Base-by-base conservation (phyloP, 75 land plant species). In the Selaginella moellendorffii region DNA sequence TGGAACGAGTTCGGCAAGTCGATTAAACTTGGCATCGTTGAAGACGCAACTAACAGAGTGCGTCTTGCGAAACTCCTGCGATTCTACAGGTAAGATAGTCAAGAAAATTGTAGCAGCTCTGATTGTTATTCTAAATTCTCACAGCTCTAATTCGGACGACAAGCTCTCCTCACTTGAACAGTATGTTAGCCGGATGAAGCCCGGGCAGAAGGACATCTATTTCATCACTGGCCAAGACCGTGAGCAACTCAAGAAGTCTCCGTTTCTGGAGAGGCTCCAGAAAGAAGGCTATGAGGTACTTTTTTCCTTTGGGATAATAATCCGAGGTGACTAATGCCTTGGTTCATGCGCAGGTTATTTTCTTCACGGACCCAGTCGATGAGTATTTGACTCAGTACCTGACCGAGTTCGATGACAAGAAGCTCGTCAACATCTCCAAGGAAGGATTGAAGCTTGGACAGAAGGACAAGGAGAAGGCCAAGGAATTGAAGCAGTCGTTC, bases 1-100 rank as follows among this genome's bases (percentile, higher is more conserved):
- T 93, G 98, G 98, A 93, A 85, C 52, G 90, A 93, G 65, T 93
- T 89, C 80, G 96, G 96, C 24, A 93, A 93, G 62, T 86, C 96
- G 1, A 82, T 93, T 27, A 93, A 93, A 64, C 85, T 93, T 65
- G 98, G 98, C 22, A 89, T 93, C 53, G 77, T 93, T 76, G 98
- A 93, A 67, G 98, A 93, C 82, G 96, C 98, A 71, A 68, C 89
- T 5, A 93, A 93, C 71, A 78, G 98, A 30, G 79, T 77, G 58
- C 85, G 98, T 22, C 83, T 93, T 65, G 96, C 98, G 21, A 93
- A 93, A 67, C 90, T 93, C 29, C 77, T 93, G 1, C 72, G 98
- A 74, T 85, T 93, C 69, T 80, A 89, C 61, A 93, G 83, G 96
- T 93, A 72, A 59, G 0, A 36, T 36, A 36, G 14, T 5, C 46